Conservation (phyloP, 2,329 filamentous ascomycete genomes). For the Neonectria sp. region DNA sequence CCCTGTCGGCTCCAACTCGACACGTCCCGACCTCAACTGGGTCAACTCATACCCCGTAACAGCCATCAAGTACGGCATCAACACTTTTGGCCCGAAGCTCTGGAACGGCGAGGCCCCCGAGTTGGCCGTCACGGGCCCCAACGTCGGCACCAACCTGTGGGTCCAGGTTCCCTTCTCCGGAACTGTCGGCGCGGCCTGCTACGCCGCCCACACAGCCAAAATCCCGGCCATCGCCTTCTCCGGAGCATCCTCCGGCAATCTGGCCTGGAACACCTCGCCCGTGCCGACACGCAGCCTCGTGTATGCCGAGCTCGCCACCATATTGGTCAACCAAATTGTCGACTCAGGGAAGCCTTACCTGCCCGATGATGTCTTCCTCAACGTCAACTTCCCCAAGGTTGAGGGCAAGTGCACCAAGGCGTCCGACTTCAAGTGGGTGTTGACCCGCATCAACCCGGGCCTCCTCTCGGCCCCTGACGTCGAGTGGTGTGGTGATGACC, state of each 20-base stretch:
- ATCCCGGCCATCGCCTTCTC: slow-evolving; percentile 80
- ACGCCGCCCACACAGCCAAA: slow-evolving; percentile 67
- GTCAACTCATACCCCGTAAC: slow-evolving; percentile 81
- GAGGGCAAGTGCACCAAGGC: slow-evolving; percentile 64
- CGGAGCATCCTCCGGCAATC: slow-evolving; percentile 64
- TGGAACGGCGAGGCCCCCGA: slow-evolving; percentile 70
- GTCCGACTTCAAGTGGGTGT: slow-evolving; percentile 73
- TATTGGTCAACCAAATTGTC: slow-evolving; percentile 70
- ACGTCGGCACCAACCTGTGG: slow-evolving; percentile 72
- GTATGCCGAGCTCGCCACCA: slow-evolving; percentile 75
- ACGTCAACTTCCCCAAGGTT: slow-evolving; percentile 77
- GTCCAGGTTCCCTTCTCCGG: slow-evolving; percentile 72
- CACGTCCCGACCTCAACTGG: slow-evolving; percentile 71
- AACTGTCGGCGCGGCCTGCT: slow-evolving; percentile 76
- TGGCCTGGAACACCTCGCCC: slow-evolving; percentile 69
- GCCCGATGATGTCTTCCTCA: slow-evolving; percentile 73
- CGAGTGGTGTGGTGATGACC: slow-evolving; percentile 66
- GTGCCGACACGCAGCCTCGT: slow-evolving; percentile 68
- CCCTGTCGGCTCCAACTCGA: slow-evolving; percentile 68
- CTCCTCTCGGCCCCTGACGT: slow-evolving; percentile 69
- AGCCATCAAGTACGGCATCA: slow-evolving; percentile 74
- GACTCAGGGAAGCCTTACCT: slow-evolving; percentile 74
- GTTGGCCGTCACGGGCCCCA: slow-evolving; percentile 76
- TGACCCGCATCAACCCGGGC: slow-evolving; percentile 73
- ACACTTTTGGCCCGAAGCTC: slow-evolving; percentile 66